Evolutionary conservation across 805 yeast genomes (phyloP), one percentile per base, ranked within the genome.

Genomic region (Alloascoidea africana): DNA sequence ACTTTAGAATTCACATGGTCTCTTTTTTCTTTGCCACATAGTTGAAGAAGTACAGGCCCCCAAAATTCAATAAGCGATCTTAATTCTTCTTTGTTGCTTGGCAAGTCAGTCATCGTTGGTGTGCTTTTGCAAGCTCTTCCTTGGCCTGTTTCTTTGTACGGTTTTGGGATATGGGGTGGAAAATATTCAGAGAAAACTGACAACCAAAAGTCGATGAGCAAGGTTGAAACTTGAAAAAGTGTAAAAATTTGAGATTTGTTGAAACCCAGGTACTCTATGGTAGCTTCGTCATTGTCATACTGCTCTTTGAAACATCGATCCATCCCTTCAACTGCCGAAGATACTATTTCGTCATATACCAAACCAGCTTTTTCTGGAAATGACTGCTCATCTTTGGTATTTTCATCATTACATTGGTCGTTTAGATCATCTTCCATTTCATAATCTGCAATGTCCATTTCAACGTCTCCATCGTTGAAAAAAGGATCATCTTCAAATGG

Each of bases 131-230:
- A n/a, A 23, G 13, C n/a, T 23, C 30, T n/a, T 23, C 30, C 30
- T 8, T 23, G 30, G 8, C n/a, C 13, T 8, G n/a, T 23, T 23
- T 8, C n/a, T 8, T 8, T 23, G n/a, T 8, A 23, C n/a, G 30
- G 30, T n/a, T 23, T 23, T 8, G 30, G 30, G n/a, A 23, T n/a
- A 23, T 23, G 30, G n/a, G 30, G 30, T 8, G 30, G 30, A 23
- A 23, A 23, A 23, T 23, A n/a, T 23, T 23, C 30, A 8, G 30
- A 23, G n/a, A 23, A 23, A 8, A 23, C 30, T 8, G 30, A 23
- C 8, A 23, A n/a, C 30, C 30, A 23, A 23, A 23, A 23, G 8
- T 23, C 13, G n/a, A 23, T 23, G 30, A 23, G 30, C 30, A n/a
- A 8, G 8, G 8, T n/a, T 8, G 30, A 23, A 23, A 23, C 30